Percentiles rank a stretch among this genome's conserved stretches.
Evolutionary conservation across 345 rosid genomes (phyloP).

Genomic region (Cardamine chenopodiifolia): DNA sequence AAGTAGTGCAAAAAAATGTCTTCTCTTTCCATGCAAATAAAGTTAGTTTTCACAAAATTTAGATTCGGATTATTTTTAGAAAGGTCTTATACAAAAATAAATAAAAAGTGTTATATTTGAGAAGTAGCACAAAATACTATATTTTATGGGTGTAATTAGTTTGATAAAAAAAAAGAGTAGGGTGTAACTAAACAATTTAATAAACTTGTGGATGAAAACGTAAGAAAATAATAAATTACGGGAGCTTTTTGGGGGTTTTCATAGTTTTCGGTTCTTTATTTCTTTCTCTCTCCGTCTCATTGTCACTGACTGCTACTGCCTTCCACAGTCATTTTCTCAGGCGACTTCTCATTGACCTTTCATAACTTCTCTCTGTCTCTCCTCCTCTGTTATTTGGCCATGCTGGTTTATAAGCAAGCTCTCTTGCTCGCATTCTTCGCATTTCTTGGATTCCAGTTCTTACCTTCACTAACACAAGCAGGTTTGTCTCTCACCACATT

Average conservation of each 20-base stretch:
- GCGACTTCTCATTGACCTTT: conserved; percentile 38
- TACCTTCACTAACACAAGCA: conserved; percentile 49
- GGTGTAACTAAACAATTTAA: conserved; percentile 11
- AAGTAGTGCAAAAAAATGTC: background rate
- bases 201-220: conserved; percentile 11
- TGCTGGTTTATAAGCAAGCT: conserved; percentile 44
- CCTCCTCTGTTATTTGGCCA: conserved; percentile 35
- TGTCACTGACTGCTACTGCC: conserved; percentile 31
- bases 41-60: background rate
- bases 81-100: background rate
- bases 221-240: conserved; percentile 13
- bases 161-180: too few species aligned
- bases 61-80: background rate
- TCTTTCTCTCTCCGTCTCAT: conserved; percentile 32
- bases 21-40: background rate
- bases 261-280: background rate
- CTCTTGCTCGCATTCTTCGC: conserved; percentile 52
- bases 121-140: background rate
- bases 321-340: conserved; percentile 38
- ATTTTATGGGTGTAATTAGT: background rate
- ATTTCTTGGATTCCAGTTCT: conserved; percentile 50
- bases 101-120: background rate
- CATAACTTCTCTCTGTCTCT: conserved; percentile 12
- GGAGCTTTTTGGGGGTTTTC: background rate
- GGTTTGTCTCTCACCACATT: conserved; percentile 51